phyloP scores from a whole-genome alignment of 176 grass and related monocot genomes.

The Otatea glauca region DNA sequence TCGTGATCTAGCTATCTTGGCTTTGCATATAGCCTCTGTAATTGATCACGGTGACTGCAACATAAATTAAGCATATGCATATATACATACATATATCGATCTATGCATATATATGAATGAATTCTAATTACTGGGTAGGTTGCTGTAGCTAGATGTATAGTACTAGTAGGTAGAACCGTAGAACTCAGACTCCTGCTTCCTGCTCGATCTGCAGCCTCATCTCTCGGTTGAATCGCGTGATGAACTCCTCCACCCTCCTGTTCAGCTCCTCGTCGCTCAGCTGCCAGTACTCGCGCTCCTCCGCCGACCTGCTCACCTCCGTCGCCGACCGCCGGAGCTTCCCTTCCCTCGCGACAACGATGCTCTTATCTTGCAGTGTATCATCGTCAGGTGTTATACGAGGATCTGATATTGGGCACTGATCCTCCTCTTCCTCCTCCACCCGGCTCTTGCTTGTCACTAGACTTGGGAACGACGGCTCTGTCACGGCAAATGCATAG shows the following conservation, averaged over 20 bases:
- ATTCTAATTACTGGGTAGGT: neutral
- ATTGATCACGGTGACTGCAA: neutral
- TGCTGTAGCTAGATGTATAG: neutral
- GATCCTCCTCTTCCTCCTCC: neutral
- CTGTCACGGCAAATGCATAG: neutral
- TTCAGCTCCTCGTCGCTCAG: constrained; percentile 88
- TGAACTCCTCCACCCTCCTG: constrained; percentile 84
- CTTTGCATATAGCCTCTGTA: too few species aligned
- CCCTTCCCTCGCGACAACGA: neutral
- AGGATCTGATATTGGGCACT: neutral
- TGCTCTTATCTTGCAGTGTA: neutral
- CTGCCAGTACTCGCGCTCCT: constrained; percentile 57
- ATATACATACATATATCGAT: too few species aligned
- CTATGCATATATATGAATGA: too few species aligned
- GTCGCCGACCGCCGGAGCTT: constrained; percentile 31
- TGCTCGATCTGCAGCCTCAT: constrained; percentile 59
- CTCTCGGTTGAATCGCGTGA: constrained; percentile 74
- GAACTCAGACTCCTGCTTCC: constrained; percentile 38
- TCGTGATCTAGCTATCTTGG: neutral
- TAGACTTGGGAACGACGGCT: neutral
- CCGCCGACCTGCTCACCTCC: constrained; percentile 24
- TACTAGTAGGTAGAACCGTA: neutral
- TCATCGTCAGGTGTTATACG: constrained; percentile 1
- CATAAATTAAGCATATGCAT: too few species aligned
- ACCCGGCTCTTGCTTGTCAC: constrained; percentile 6